phyloP scores from a whole-genome alignment of 2,329 filamentous ascomycete species.

The Metarhizium guizhouense region DNA sequence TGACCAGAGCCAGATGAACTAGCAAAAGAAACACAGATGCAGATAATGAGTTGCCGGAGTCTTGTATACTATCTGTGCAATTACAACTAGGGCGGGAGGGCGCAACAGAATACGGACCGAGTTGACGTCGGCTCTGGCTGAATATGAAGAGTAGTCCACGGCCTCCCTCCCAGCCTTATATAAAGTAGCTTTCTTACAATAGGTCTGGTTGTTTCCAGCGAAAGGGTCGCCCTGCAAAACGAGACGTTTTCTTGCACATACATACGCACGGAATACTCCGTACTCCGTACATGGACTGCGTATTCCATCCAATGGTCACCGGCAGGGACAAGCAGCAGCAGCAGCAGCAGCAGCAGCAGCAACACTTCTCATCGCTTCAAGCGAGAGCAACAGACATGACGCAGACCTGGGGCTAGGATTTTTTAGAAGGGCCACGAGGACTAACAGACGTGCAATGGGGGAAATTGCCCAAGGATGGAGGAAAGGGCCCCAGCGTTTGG shows the following conservation, averaged over 20 bases:
- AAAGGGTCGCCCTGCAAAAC: too few species aligned
- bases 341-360: not conserved
- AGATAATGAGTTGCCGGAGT: not conserved
- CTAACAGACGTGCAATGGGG: not conserved
- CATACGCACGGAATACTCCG: not conserved
- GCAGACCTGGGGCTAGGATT: not conserved
- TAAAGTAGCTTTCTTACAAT: too few species aligned
- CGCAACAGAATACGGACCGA: too few species aligned
- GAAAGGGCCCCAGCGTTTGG: conserved; percentile 6
- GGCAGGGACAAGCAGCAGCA: not conserved
- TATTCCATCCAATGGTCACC: not conserved
- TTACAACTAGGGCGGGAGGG: too few species aligned
- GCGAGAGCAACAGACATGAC: not conserved
- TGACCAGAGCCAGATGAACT: not conserved
- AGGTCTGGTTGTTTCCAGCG: too few species aligned
- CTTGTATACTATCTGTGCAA: too few species aligned
- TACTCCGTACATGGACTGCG: not conserved
- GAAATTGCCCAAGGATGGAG: conserved; percentile 7
- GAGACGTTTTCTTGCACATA: too few species aligned
- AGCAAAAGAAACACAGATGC: not conserved
- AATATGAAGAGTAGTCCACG: too few species aligned
- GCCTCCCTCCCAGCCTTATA: too few species aligned
- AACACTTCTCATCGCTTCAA: not conserved
- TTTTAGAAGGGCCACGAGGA: not conserved
- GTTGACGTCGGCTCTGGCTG: too few species aligned